Evolutionary conservation across 306 rosid species (phyloP).

Genomic region (Pterocarpus santalinus): DNA sequence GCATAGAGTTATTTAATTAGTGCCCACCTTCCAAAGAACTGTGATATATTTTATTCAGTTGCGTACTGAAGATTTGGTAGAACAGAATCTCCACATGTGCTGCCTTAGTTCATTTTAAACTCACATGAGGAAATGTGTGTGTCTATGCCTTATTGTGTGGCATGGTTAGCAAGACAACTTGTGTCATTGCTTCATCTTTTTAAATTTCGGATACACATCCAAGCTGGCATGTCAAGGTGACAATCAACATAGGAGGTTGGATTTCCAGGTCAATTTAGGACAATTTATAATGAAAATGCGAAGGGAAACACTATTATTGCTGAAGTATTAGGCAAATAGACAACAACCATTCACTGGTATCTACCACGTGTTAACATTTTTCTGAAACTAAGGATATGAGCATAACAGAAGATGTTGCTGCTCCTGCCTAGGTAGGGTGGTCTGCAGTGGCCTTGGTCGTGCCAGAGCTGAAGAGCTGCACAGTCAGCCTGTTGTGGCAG

Average conservation of each 20-base stretch:
- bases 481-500: neutral
- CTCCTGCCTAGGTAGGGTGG: neutral
- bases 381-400: constrained; percentile 20
- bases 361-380: neutral
- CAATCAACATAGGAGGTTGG: constrained; percentile 8
- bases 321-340: constrained; percentile 9
- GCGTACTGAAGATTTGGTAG: constrained; percentile 1
- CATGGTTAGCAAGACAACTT: constrained; percentile 31
- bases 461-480: neutral
- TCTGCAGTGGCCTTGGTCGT: neutral
- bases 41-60: constrained; percentile 3
- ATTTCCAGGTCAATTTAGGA: neutral
- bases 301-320: neutral
- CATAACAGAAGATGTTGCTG: neutral
- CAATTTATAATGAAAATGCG: neutral
- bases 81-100: constrained; percentile 18
- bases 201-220: neutral
- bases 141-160: constrained; percentile 20
- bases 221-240: constrained; percentile 17
- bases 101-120: constrained; percentile 24
- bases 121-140: constrained; percentile 23
- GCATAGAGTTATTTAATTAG: constrained; percentile 1
- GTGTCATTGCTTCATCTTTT: neutral
- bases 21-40: constrained; percentile 5
- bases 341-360: neutral